Evolutionary conservation across 2,329 filamentous ascomycete species (phyloP), one percentile per base, ranked within the genome.

Genomic region (Alternaria viburni): DNA sequence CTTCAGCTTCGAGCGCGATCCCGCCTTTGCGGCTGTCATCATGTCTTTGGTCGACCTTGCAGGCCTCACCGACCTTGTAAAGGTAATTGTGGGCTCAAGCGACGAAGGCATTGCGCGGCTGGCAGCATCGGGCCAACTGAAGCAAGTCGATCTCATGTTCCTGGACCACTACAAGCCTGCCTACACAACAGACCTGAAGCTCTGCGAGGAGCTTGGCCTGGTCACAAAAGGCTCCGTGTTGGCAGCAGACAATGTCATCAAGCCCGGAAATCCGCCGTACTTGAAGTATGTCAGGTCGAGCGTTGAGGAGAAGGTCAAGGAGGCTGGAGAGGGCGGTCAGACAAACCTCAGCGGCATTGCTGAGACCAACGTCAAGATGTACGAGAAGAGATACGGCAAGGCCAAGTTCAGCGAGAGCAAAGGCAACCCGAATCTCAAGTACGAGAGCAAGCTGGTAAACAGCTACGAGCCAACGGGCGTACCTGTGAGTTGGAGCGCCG

Each of bases 121-220:
- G 5, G 83, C 88, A 65, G 72, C 80, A 1, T 77, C 82, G 4
- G 88, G 88, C 0, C 72, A 76, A 5, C 76, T 93, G 23, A 79
- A 83, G 23, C 83, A 85, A 49, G 87, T 93, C 63, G 91, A 93
- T 70, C 80, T 94, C 43, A 82, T 93, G 78, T 95, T 96, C 77
- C 81, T 96, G 36, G 93, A 96, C 72, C 92, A 96, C 77, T 90
- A 90, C 79, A 94, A 95, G 79, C 90, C 90, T 0, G 87, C 89
- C 0, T 96, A 95, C 76, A 87, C 86, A 1, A 85, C 87, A 0
- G 93, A 96, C 71, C 79, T 95, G 64, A 93, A 93, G 80, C 84
- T 93, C 0, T 92, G 90, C 74, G 92, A 96, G 80, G 85, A 91
- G 43, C 81, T 94, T 6, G 86, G 85, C 0, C 76, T 95, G 36